phyloP scores from a whole-genome alignment of 2,329 filamentous ascomycete species.

The Cladosporium phlei region DNA sequence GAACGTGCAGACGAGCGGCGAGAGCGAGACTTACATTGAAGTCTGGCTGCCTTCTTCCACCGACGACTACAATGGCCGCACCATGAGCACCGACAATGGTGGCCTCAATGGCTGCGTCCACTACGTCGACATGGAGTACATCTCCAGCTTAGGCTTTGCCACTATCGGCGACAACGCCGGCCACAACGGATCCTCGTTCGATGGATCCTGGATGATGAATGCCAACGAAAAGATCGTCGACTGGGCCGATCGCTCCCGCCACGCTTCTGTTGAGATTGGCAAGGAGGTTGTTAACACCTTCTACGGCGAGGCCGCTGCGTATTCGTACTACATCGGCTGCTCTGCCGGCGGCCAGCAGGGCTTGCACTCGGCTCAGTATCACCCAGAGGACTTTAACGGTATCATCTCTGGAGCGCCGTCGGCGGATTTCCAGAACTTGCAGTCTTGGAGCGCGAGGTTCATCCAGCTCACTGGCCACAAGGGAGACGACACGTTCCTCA shows the following conservation, averaged over 20 bases:
- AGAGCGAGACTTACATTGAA: slow-evolving; percentile 41
- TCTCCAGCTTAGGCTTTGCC: slow-evolving; percentile 28
- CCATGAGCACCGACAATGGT: slow-evolving; percentile 33
- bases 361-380: slow-evolving; percentile 42
- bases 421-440: slow-evolving; percentile 40
- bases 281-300: slow-evolving; percentile 34
- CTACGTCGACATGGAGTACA: slow-evolving; percentile 31
- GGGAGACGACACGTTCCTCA: slow-evolving; percentile 38
- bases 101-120: slow-evolving; percentile 32
- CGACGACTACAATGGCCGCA: slow-evolving; percentile 27
- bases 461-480: slow-evolving; percentile 36
- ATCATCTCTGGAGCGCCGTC: slow-evolving; percentile 44
- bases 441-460: slow-evolving; percentile 42
- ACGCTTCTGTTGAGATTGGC: slow-evolving; percentile 28
- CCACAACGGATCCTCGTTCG: slow-evolving; percentile 29
- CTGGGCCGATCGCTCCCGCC: slow-evolving; percentile 30
- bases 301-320: slow-evolving; percentile 34
- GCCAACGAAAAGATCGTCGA: slow-evolving; percentile 29
- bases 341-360: slow-evolving; percentile 46
- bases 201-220: slow-evolving; percentile 26
- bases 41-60: slow-evolving; percentile 38
- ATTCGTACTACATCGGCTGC: slow-evolving; percentile 47
- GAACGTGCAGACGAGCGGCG: slow-evolving; percentile 36
- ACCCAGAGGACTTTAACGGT: slow-evolving; percentile 46
- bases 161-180: slow-evolving; percentile 32